phyloP scores from a whole-genome alignment of 495 filamentous ascomycete species.

The Rusavskia elegans region DNA sequence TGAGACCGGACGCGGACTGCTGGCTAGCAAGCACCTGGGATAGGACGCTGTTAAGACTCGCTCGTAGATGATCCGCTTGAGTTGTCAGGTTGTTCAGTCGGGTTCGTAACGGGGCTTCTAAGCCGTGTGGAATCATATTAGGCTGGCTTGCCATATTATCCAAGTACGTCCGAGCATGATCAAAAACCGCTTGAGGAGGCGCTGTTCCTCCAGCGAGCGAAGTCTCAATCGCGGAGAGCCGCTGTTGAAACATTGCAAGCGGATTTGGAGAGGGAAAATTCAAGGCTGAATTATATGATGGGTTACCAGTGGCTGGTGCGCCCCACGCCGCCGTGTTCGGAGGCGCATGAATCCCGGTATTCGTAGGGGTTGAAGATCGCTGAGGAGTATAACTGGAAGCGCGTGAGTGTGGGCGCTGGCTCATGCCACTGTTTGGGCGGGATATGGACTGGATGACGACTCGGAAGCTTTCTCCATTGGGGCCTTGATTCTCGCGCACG shows the following conservation, averaged over 20 bases:
- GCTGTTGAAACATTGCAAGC: conserved; percentile 1
- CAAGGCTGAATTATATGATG: not conserved
- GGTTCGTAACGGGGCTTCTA: not conserved
- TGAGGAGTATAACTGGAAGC: not conserved
- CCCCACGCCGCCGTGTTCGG: not conserved
- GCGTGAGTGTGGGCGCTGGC: not conserved
- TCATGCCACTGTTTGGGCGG: not conserved
- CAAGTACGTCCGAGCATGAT: conserved; percentile 8
- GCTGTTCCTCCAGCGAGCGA: conserved; percentile 9
- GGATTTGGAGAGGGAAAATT: not conserved
- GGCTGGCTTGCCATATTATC: conserved; percentile 4
- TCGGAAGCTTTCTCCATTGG: conserved; percentile 21
- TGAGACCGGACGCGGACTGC: not conserved
- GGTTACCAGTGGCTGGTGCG: not conserved
- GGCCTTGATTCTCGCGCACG: conserved; percentile 19
- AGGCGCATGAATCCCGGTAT: not conserved
- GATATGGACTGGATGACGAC: conserved; percentile 13
- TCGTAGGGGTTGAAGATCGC: not conserved
- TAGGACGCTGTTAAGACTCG: not conserved
- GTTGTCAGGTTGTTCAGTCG: conserved; percentile 5
- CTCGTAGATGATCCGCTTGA: conserved; percentile 11
- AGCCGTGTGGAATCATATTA: not conserved
- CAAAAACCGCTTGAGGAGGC: conserved; percentile 10
- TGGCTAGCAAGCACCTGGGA: not conserved
- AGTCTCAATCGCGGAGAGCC: conserved; percentile 7